These are phyloP conservation scores for Eucalyptus regnans DNA, from an alignment of 345 rosid species.

Conservation along the genomic window DNA sequence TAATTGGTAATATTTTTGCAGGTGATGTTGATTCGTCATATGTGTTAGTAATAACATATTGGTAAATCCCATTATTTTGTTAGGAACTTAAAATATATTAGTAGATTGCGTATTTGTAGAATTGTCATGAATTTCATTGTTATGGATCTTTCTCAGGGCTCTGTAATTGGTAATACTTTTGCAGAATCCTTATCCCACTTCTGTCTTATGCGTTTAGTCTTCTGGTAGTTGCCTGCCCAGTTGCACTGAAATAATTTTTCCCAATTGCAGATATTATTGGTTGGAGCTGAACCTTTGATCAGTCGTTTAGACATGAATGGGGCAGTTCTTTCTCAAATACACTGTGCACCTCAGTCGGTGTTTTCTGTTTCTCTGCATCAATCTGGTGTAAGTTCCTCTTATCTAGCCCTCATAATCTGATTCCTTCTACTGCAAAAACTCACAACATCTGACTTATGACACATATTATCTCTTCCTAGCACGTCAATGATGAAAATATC, in stretches of 20 bases:
- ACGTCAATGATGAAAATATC: not conserved
- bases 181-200: not conserved
- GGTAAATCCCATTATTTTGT: not conserved
- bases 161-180: not conserved
- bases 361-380: conserved; percentile 73
- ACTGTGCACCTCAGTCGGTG: conserved; percentile 76
- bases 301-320: conserved; percentile 73
- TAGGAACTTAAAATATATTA: not conserved
- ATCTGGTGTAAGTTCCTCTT: conserved; percentile 46
- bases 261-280: conserved; percentile 63
- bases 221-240: not conserved
- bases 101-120: not conserved
- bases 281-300: conserved; percentile 74
- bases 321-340: conserved; percentile 54
- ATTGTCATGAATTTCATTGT: not conserved
- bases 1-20: not conserved
- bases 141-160: not conserved
- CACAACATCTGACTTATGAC: not conserved
- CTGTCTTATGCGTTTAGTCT: not conserved
- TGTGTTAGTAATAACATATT: not conserved
- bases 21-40: not conserved
- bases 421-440: not conserved
- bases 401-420: not conserved
- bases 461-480: not conserved
- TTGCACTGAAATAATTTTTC: not conserved